These are phyloP conservation scores for Trichaptum fuscoviolaceum DNA, from an alignment of 768 basidiomycete species.

Conservation along the genomic window DNA sequence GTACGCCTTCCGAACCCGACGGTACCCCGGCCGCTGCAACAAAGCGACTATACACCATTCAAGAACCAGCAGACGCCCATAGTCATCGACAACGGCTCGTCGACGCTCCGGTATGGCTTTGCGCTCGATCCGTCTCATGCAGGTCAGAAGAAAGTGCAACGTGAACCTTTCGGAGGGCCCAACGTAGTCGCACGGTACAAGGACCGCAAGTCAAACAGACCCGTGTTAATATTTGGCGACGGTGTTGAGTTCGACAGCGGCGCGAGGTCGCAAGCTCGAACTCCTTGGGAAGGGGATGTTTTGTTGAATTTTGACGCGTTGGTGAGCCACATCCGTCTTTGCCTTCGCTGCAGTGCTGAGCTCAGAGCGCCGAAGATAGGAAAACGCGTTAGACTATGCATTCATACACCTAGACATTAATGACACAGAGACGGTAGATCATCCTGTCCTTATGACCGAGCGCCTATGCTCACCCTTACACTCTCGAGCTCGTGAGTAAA, in stretches of 20 bases:
- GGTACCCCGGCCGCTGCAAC: slow-evolving; percentile 29
- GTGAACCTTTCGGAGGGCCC: slow-evolving; percentile 48
- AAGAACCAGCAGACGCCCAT: slow-evolving; percentile 55
- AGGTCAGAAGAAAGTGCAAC: not conserved
- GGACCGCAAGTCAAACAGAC: slow-evolving; percentile 79
- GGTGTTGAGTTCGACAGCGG: slow-evolving; percentile 84
- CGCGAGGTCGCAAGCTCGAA: slow-evolving; percentile 69
- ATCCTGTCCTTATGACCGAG: slow-evolving; percentile 93
- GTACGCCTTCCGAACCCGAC: slow-evolving; percentile 20
- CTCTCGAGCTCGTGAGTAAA: slow-evolving; percentile 71
- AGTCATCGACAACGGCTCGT: slow-evolving; percentile 88
- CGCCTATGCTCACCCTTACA: slow-evolving; percentile 83
- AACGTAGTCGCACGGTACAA: slow-evolving; percentile 85
- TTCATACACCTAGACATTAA: slow-evolving; percentile 79
- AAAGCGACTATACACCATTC: slow-evolving; percentile 47
- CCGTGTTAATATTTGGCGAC: slow-evolving; percentile 82
- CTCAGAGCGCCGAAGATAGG: slow-evolving; percentile 48
- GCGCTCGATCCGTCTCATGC: slow-evolving; percentile 38
- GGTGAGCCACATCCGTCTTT: slow-evolving; percentile 45
- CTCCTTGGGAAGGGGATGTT: slow-evolving; percentile 93
- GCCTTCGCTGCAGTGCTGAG: not conserved
- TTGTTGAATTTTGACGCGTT: slow-evolving; percentile 88
- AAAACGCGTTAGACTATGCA: slow-evolving; percentile 89
- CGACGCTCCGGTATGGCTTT: slow-evolving; percentile 79
- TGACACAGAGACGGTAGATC: slow-evolving; percentile 66